Evolutionary conservation across 768 basidiomycete species (phyloP).

Genomic region (Phallus indusiatus): DNA sequence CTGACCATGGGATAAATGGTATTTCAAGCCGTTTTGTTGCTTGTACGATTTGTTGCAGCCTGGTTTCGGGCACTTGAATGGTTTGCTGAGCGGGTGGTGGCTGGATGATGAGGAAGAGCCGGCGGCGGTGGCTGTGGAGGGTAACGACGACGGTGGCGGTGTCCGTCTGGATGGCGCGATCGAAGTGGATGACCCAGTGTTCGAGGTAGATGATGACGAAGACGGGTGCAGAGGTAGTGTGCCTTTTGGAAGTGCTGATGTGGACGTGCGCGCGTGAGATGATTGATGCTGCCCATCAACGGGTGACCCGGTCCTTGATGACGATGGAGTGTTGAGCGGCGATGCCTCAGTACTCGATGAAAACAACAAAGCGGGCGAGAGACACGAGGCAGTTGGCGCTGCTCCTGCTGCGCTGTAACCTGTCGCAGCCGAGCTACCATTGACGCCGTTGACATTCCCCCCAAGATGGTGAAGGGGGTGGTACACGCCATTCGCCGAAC

Average conservation of each 20-base stretch:
- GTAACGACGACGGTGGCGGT: conserved; percentile 12
- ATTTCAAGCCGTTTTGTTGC: conserved; percentile 60
- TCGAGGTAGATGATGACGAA: conserved; percentile 19
- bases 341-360: conserved; percentile 8
- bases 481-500: too few relatives aligned
- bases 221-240: conserved; percentile 6
- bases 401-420: too few relatives aligned
- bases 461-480: too few relatives aligned
- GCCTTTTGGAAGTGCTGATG: neutral
- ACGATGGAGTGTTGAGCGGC: neutral
- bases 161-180: conserved; percentile 13
- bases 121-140: conserved; percentile 12
- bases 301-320: conserved; percentile 1
- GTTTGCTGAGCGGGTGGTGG: conserved; percentile 60
- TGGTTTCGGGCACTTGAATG: conserved; percentile 88
- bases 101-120: conserved; percentile 3
- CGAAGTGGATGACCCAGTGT: conserved; percentile 13
- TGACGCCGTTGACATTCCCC: too few relatives aligned
- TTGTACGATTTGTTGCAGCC: conserved; percentile 96
- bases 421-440: too few relatives aligned
- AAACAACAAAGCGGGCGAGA: conserved; percentile 3
- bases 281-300: neutral
- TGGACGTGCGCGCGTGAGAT: too few relatives aligned
- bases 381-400: neutral
- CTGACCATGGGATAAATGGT: conserved; percentile 86